These are phyloP conservation scores for Maudiozyma saulgeensis DNA, from an alignment of 805 yeast genomes.

Conservation along the genomic window DNA sequence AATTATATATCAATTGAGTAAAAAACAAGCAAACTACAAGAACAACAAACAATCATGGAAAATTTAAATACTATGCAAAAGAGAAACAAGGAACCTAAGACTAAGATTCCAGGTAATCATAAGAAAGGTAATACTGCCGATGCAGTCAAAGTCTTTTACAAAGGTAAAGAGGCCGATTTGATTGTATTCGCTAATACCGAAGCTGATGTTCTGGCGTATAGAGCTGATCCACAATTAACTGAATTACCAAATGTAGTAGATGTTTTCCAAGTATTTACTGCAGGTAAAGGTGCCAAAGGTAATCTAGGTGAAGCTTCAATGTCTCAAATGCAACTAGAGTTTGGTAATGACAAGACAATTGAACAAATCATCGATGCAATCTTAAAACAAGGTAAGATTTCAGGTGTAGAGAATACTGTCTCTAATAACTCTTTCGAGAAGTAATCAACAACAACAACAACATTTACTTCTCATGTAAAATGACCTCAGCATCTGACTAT, in stretches of 20 bases:
- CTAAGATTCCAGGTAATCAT: neutral
- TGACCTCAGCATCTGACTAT: neutral
- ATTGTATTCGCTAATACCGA: conserved; percentile 52
- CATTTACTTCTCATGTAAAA: neutral
- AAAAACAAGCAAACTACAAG: neutral
- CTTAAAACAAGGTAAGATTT: conserved; percentile 48
- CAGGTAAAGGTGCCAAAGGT: conserved; percentile 64
- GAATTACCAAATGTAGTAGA: conserved; percentile 48
- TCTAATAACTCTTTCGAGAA: neutral
- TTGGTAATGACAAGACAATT: conserved; percentile 42
- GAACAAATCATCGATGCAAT: conserved; percentile 55
- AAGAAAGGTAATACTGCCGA: conserved; percentile 8
- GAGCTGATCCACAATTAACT: conserved; percentile 39
- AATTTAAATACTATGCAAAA: conserved; percentile 1
- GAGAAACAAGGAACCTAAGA: neutral
- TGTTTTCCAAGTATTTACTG: conserved; percentile 52
- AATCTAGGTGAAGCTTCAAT: conserved; percentile 62
- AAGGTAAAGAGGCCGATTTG: conserved; percentile 57
- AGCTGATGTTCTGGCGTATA: conserved; percentile 35
- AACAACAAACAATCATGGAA: neutral
- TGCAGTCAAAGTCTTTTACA: conserved; percentile 48
- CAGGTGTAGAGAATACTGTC: conserved; percentile 13
- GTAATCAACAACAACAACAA: neutral
- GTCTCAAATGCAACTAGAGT: conserved; percentile 54
- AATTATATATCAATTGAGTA: neutral